Base-by-base conservation (phyloP, 345 rosid genomes). In the Arabis hirsuta region DNA sequence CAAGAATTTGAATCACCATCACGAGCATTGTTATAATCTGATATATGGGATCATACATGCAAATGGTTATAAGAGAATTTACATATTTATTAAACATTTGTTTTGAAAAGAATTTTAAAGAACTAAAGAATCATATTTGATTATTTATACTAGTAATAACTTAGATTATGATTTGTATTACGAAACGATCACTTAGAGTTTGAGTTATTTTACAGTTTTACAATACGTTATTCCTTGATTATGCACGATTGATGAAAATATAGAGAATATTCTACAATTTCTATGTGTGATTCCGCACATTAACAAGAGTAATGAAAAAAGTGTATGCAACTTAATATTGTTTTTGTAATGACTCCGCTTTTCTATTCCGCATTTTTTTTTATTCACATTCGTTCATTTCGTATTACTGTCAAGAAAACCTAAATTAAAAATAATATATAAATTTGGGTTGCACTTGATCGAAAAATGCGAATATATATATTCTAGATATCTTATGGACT, bases 1-100 rank as follows among this genome's bases (percentile, higher is more conserved):
- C 55, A 63, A 20, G 79, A 76, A 12, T 65, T 70, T 41, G 61
- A 58, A 51, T 24, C 54, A 29, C 26, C 48, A 1, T 48, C 34
- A 62, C 42, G 48, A 56, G 9, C 50, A 11, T 41, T 70, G 2
- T 63, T 41, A 56, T 46, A 4, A 43, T 48, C 75, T 76, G 69
- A 47, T 19, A 55, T 16, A 54, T 46, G 46, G 46, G 27, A 54
- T 55, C 39, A 52, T 26, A 26, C 29, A 11, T 7, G 39, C 16
- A 55, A 36, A 65, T 38, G 24, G 29, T 3, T 36, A 7, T 45
- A 11, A 63, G 42, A 36, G 5, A 32, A 42, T 26, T 27, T 34
- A 61, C 34, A 16, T 19, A 52, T 32, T 5, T 41, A 61, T 5
- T 41, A 61, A 29, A 38, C 42, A 27, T 14, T 48, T 3, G 26